Evolutionary conservation across 192 early-diverging fungal species (phyloP), one percentile per base, ranked within the genome.

Genomic region (Phycomyces blakesleeanus): DNA sequence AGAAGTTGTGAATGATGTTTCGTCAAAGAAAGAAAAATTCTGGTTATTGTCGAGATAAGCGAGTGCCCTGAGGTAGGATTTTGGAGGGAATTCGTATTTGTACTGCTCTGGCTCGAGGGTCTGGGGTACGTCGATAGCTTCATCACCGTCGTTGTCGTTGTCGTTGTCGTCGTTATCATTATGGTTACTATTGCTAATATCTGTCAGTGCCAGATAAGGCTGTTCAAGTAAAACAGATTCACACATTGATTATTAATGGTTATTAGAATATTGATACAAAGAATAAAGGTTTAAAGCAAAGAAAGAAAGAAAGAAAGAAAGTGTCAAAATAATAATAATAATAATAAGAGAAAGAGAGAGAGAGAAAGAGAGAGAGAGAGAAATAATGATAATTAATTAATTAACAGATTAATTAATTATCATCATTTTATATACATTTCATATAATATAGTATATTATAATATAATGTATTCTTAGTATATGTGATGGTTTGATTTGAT

Each of bases 21-120:
- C 59, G 51, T 69, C 67, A 27, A 63, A 63, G 26, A 61, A 61
- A 24, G 59, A 50, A 39, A 38, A 54, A 11, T n/a, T 34, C 2
- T 63, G 20, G n/a, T 63, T 16, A 39, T 54, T 26, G 24, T 63
- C 61, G 9, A 63, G 39, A 54, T 54, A 63, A 22, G 51, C 34
- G 29, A 63, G 25, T 22, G 50, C 51, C 53, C 39, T 37, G 51
- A 63, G 51, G n/a, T 51, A 26, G 3, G 51, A 53, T 53, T 41
- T 63, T 6, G 51, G 34, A 3, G 61, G 61, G 15, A 63, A 63
- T 53, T 63, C 61, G 38, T 54, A 63, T 0, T 24, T 24, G n/a
- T 63, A 26, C 15, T 63, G 61, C 26, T 63, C 51, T 41, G 15
- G 22, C 29, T 39, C 26, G 12, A 61, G 47, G 20, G 6, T 20